Conservation (phyloP, 2,329 filamentous ascomycete genomes). For the Metarhizium humberi region DNA sequence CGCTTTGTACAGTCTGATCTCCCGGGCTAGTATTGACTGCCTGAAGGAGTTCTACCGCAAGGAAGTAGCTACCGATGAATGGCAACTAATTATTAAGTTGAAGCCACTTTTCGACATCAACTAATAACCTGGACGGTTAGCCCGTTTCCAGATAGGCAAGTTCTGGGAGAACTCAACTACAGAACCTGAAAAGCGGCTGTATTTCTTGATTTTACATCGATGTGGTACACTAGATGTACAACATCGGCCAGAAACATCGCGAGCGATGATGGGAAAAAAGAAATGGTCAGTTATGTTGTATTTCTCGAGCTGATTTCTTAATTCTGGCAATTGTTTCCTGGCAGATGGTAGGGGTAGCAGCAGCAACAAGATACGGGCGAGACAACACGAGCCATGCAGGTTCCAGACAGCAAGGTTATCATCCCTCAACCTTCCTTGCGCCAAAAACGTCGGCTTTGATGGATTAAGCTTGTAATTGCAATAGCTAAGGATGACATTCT, state of each 20-base stretch:
- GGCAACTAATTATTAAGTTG: conserved; percentile 87
- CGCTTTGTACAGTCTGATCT: conserved; percentile 78
- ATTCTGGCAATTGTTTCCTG: background rate
- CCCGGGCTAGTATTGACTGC: conserved; percentile 80
- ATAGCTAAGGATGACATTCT: background rate
- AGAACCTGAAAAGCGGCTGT: background rate
- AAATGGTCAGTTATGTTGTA: background rate
- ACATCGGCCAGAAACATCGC: background rate
- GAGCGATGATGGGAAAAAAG: background rate
- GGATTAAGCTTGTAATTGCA: background rate
- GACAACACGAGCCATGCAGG: background rate
- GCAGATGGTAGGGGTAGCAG: background rate
- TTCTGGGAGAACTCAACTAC: background rate
- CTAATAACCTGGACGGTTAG: conserved; percentile 28
- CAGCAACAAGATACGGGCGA: background rate
- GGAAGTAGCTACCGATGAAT: conserved; percentile 87
- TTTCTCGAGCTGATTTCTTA: background rate
- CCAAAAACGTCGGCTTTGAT: background rate
- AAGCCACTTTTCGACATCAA: conserved; percentile 89
- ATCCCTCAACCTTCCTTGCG: background rate
- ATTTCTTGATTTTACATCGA: background rate
- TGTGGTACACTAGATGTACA: background rate
- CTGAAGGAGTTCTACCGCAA: conserved; percentile 91
- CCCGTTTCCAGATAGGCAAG: background rate
- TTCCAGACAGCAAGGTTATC: background rate